phyloP scores from a whole-genome alignment of 169 alveolate genomes.

The Toxoplasma gondii region DNA sequence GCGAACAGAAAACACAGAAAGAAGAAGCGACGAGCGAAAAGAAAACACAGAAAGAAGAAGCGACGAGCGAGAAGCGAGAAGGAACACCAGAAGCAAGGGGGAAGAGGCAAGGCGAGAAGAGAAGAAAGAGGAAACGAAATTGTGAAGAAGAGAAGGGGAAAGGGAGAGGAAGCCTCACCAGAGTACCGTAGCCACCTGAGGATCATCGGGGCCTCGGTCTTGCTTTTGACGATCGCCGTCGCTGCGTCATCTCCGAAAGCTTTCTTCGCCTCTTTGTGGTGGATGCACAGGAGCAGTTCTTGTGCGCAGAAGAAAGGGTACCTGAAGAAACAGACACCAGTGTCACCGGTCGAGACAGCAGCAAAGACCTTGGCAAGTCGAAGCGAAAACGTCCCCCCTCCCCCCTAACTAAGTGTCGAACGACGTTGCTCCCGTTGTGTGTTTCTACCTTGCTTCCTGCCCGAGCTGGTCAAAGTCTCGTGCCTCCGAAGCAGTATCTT shows the following conservation, averaged over 20 bases:
- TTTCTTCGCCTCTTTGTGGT: background rate
- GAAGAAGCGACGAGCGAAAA: no score
- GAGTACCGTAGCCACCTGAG: constrained; percentile 77
- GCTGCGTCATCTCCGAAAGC: background rate
- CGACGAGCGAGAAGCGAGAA: no score
- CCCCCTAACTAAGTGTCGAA: no score
- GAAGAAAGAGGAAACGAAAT: background rate
- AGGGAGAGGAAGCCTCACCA: background rate
- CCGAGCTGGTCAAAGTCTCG: no score
- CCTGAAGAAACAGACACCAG: constrained; percentile 16
- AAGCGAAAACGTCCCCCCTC: no score
- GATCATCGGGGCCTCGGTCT: constrained; percentile 66
- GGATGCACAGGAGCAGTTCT: constrained; percentile 30
- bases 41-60: no score
- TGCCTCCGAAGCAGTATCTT: no score
- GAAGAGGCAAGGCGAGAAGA: background rate
- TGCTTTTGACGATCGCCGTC: background rate
- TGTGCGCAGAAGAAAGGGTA: constrained; percentile 60
- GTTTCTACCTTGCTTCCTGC: no score
- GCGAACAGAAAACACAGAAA: no score
- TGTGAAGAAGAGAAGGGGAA: background rate
- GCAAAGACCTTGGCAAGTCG: background rate
- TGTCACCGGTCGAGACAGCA: background rate
- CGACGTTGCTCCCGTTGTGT: no score
- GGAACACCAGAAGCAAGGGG: no score